Conservation (phyloP, 1,284 basidiomycete species). For the Naganishia sp. region DNA sequence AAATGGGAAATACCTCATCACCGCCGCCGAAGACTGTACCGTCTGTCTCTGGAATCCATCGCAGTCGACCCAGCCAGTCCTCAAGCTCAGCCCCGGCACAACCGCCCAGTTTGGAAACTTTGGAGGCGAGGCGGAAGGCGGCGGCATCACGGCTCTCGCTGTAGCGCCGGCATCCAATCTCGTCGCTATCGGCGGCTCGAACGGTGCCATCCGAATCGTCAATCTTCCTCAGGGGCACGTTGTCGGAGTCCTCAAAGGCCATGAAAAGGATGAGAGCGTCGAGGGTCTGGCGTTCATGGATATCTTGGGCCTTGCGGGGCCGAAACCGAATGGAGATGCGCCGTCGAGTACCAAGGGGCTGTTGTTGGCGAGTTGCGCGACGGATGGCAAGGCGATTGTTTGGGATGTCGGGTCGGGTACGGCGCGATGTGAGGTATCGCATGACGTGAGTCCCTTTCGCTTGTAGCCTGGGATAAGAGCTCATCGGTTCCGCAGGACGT, state of each 20-base stretch:
- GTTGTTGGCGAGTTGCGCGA: constrained; percentile 77
- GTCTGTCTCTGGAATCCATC: constrained; percentile 93
- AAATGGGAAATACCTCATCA: constrained; percentile 77
- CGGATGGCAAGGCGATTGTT: constrained; percentile 89
- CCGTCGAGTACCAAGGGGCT: constrained; percentile 57
- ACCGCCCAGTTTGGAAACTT: constrained; percentile 54
- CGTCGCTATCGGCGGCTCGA: constrained; percentile 81
- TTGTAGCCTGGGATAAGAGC: background rate
- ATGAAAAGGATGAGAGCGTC: constrained; percentile 83
- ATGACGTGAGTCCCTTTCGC: constrained; percentile 62
- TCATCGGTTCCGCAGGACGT: constrained; percentile 65
- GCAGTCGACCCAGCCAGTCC: constrained; percentile 65
- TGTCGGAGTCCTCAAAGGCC: constrained; percentile 75
- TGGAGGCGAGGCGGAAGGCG: constrained; percentile 59
- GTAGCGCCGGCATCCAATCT: constrained; percentile 81
- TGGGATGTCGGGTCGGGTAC: constrained; percentile 90
- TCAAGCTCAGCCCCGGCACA: constrained; percentile 57
- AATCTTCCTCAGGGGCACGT: constrained; percentile 84
- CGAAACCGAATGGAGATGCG: constrained; percentile 53
- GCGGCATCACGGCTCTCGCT: constrained; percentile 80
- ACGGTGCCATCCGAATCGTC: constrained; percentile 79
- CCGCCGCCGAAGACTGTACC: constrained; percentile 78
- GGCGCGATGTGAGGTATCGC: constrained; percentile 73
- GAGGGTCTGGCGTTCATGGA: constrained; percentile 87
- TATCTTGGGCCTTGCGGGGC: constrained; percentile 60